phyloP scores from a whole-genome alignment of 768 basidiomycete species.

The Xanthoconium stramineum region DNA sequence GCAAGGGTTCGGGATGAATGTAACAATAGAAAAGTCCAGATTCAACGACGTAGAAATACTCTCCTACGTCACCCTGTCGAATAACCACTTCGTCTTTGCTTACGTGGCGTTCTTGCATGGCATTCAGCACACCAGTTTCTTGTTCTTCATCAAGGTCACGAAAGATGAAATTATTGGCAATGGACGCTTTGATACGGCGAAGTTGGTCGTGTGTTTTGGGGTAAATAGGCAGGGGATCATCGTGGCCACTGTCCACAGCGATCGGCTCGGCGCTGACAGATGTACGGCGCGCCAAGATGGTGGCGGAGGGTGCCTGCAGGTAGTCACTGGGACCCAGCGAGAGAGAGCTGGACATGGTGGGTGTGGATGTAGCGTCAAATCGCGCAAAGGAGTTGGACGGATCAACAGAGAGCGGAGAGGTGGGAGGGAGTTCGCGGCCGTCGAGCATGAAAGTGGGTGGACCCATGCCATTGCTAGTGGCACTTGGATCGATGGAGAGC shows the following conservation, averaged over 20 bases:
- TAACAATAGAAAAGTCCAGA: constrained; percentile 82
- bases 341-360: constrained; percentile 41
- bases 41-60: constrained; percentile 98
- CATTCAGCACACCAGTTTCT: constrained; percentile 85
- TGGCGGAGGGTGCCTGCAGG: constrained; percentile 69
- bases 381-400: constrained; percentile 45
- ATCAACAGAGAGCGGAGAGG: constrained; percentile 53
- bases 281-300: constrained; percentile 84
- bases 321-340: constrained; percentile 54
- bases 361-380: constrained; percentile 45
- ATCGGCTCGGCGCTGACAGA: constrained; percentile 97
- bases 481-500: constrained; percentile 46
- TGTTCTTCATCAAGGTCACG: constrained; percentile 96
- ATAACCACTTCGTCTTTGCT: constrained; percentile 84
- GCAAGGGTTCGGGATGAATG: constrained; percentile 64
- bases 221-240: constrained; percentile 71
- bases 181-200: constrained; percentile 81
- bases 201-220: constrained; percentile 83
- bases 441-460: constrained; percentile 61
- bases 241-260: constrained; percentile 64
- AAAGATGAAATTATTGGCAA: constrained; percentile 89
- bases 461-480: constrained; percentile 25
- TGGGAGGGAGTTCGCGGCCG: constrained; percentile 57
- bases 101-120: constrained; percentile 87
- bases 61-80: constrained; percentile 93